Conservation (phyloP, 768 basidiomycete genomes). For the Clathrus columnatus region DNA sequence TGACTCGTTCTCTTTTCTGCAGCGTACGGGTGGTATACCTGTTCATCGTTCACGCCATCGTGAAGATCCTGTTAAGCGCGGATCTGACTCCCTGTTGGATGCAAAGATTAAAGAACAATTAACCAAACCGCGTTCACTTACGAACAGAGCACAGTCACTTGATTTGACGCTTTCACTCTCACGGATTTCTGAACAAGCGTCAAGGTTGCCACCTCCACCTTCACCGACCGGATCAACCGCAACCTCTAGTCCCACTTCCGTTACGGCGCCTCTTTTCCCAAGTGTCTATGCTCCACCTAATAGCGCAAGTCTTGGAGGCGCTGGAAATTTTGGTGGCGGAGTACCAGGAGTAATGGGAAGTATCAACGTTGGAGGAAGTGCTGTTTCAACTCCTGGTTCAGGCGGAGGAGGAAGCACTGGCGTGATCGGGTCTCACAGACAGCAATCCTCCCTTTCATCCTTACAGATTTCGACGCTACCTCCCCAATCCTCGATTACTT, state of each 20-base stretch:
- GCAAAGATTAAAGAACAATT: constrained; percentile 73
- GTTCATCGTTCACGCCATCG: constrained; percentile 51
- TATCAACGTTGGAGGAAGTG: constrained; percentile 40
- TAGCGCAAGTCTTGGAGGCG: constrained; percentile 35
- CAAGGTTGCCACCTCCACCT: constrained; percentile 58
- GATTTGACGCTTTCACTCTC: constrained; percentile 79
- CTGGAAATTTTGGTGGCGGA: constrained; percentile 20
- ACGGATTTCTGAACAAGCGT: constrained; percentile 60
- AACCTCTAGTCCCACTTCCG: constrained; percentile 66
- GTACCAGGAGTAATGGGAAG: constrained; percentile 21
- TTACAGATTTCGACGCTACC: background rate
- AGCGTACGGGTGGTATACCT: constrained; percentile 53
- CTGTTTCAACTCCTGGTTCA: background rate
- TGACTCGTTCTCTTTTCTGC: constrained; percentile 11
- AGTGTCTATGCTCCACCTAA: constrained; percentile 73
- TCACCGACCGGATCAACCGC: constrained; percentile 74
- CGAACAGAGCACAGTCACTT: constrained; percentile 83
- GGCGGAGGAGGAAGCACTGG: background rate
- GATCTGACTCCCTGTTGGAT: constrained; percentile 76
- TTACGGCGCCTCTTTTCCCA: constrained; percentile 72
- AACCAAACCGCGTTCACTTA: constrained; percentile 70
- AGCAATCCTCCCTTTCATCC: background rate
- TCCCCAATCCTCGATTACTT: background rate
- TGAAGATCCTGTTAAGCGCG: constrained; percentile 72
- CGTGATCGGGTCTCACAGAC: constrained; percentile 9